Evolutionary conservation across 139 green algal genomes (phyloP), one percentile per base, ranked within the genome.

Genomic region (Dunaliella sp.): DNA sequence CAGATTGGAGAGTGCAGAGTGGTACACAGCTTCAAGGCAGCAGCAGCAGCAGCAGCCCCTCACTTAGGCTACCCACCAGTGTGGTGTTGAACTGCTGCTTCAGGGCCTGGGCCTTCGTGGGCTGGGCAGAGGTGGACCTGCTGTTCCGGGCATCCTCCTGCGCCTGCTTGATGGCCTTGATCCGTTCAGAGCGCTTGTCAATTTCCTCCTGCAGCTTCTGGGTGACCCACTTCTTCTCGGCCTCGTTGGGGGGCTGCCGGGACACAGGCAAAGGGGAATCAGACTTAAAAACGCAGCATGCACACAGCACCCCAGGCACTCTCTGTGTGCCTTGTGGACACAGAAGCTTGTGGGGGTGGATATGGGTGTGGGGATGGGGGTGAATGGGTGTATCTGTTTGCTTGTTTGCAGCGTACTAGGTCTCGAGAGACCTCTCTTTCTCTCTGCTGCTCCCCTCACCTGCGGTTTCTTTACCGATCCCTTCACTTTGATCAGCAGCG

Each of bases 91-190:
- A 88, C 85, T 94, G 79, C 16, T 72, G 38, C 24, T 83, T 75
- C 48, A 94, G 81, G 36, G 81, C 78, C 85, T 89, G 38, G 34
- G 91, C 83, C 2, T 81, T 84, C 28, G 74, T 58, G 0, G 86
- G 85, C 85, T 85, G 82, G 82, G 87, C 86, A 76, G 86, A 85
- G 2, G 85, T 81, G 24, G 65, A 83, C 0, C 33, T 83, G 0
- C 26, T 75, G 31, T 87, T 87, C 32, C 83, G 38, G 3, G 83
- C 85, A 3, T 73, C 37, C 57, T 92, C 87, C 34, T 89, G 35
- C n/a, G 91, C 83, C 31, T 76, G 78, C 86, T 94, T 94, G 87
- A 94, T 94, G 80, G 91, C 89, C 72, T 90, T 90, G 1, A 94
- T 92, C 74, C 91, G 89, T 76, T 89, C 86, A 34, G 32, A 81